phyloP scores from a whole-genome alignment of 202 grass and related monocot species.

The Eragrostis tef region DNA sequence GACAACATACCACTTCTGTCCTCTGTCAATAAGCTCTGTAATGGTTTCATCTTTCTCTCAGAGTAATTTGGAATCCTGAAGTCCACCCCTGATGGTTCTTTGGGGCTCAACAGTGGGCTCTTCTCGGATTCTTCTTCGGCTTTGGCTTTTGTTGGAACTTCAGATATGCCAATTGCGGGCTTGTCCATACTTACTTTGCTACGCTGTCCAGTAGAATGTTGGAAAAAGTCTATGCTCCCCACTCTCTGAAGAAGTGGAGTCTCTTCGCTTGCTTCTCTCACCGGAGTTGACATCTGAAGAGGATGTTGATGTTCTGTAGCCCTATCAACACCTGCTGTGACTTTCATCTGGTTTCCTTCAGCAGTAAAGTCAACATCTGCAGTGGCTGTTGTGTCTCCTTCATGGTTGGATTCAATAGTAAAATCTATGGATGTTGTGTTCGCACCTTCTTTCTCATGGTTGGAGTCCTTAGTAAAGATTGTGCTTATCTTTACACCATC shows the following conservation, averaged over 20 bases:
- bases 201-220: constrained; percentile 32
- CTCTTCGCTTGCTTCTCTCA: constrained; percentile 40
- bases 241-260: constrained; percentile 41
- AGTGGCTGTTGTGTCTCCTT: constrained; percentile 14
- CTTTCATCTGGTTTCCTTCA: constrained; percentile 23
- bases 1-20: constrained; percentile 22
- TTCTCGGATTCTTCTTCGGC: constrained; percentile 47
- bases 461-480: neutral
- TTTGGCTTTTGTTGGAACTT: constrained; percentile 27
- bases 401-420: constrained; percentile 33
- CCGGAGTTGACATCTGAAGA: constrained; percentile 26
- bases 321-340: neutral
- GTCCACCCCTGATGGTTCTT: constrained; percentile 30
- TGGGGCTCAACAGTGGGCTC: constrained; percentile 47
- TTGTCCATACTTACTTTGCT: constrained; percentile 33
- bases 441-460: constrained; percentile 26
- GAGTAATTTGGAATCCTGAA: constrained; percentile 35
- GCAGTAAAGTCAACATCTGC: constrained; percentile 2
- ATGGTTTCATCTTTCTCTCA: constrained; percentile 49
- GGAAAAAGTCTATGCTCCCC: constrained; percentile 19
- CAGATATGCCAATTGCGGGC: neutral
- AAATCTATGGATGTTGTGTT: neutral
- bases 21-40: constrained; percentile 48
- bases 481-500: neutral
- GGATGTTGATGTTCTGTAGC: constrained; percentile 23